Percentiles rank a stretch among this genome's conserved stretches.
These are phyloP conservation scores for Amauroascus niger DNA, from an alignment of 2,329 filamentous ascomycete species.

Conservation along the genomic window DNA sequence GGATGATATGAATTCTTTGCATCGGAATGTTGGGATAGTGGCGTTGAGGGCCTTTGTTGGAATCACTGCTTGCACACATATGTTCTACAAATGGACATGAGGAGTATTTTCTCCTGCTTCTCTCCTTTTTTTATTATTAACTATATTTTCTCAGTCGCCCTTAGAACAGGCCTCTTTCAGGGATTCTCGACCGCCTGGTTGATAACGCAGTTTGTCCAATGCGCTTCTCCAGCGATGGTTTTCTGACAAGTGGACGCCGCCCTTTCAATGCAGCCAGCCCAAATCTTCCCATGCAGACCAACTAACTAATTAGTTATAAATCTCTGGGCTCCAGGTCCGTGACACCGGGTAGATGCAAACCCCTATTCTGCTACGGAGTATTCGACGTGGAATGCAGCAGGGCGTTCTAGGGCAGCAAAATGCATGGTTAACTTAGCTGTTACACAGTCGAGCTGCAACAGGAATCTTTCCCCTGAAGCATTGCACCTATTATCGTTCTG, in stretches of 20 bases:
- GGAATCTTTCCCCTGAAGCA: not conserved
- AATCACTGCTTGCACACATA: not conserved
- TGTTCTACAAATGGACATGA: not conserved
- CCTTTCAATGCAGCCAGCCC: no score
- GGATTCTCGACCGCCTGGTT: not conserved
- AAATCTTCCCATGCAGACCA: no score
- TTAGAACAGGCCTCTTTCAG: no score
- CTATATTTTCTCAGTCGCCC: no score
- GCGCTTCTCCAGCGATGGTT: not conserved
- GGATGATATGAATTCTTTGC: slow-evolving; percentile 2
- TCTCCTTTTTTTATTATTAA: not conserved
- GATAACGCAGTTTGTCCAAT: not conserved
- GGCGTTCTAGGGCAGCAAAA: not conserved
- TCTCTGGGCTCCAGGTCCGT: not conserved
- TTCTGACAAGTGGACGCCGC: no score
- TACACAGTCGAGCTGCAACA: not conserved
- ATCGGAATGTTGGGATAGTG: slow-evolving; percentile 4
- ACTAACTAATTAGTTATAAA: no score
- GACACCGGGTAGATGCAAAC: slow-evolving; percentile 1
- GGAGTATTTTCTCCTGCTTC: not conserved
- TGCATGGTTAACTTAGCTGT: not conserved
- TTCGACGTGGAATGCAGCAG: not conserved
- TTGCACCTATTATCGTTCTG: not conserved
- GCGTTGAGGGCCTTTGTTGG: slow-evolving; percentile 5
- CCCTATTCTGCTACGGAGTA: not conserved